Percentiles rank a stretch among this genome's conserved stretches.
Conservation (phyloP, 208 protist species). For the Leishmania turanica region DNA sequence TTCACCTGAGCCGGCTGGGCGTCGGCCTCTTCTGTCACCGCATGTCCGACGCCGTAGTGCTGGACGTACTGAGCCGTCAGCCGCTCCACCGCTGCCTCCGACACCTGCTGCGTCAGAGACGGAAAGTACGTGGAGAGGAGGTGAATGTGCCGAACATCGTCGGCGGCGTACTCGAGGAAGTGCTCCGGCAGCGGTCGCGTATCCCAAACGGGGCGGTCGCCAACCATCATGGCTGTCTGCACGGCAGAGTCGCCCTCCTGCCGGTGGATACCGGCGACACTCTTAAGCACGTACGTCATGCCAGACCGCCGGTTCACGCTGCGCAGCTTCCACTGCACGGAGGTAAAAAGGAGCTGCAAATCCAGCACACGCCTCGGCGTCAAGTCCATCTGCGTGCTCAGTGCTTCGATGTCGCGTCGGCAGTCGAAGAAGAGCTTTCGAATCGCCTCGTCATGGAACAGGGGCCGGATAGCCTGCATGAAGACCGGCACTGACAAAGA, state of each 20-base stretch:
- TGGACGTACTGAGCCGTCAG: slow-evolving; percentile 78
- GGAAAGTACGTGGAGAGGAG: slow-evolving; percentile 52
- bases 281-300: slow-evolving; percentile 86
- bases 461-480: slow-evolving; percentile 30
- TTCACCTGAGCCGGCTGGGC: slow-evolving; percentile 74
- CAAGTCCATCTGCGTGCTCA: slow-evolving; percentile 80
- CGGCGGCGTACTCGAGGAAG: slow-evolving; percentile 90
- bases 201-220: slow-evolving; percentile 88
- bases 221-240: slow-evolving; percentile 83
- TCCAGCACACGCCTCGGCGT: slow-evolving; percentile 65
- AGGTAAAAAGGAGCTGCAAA: slow-evolving; percentile 86
- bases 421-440: slow-evolving; percentile 90
- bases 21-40: slow-evolving; percentile 75
- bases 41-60: slow-evolving; percentile 65
- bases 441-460: slow-evolving; percentile 51
- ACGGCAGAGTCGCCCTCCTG: slow-evolving; percentile 81
- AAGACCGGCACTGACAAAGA: slow-evolving; percentile 47
- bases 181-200: slow-evolving; percentile 84
- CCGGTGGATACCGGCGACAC: slow-evolving; percentile 62
- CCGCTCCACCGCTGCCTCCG: slow-evolving; percentile 51
- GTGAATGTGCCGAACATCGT: slow-evolving; percentile 88
- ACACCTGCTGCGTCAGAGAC: slow-evolving; percentile 20
- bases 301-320: slow-evolving; percentile 83
- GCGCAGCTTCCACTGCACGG: slow-evolving; percentile 81
- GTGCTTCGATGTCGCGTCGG: slow-evolving; percentile 87